Evolutionary conservation across 306 rosid species (phyloP).

Genomic region (Quercus alba): DNA sequence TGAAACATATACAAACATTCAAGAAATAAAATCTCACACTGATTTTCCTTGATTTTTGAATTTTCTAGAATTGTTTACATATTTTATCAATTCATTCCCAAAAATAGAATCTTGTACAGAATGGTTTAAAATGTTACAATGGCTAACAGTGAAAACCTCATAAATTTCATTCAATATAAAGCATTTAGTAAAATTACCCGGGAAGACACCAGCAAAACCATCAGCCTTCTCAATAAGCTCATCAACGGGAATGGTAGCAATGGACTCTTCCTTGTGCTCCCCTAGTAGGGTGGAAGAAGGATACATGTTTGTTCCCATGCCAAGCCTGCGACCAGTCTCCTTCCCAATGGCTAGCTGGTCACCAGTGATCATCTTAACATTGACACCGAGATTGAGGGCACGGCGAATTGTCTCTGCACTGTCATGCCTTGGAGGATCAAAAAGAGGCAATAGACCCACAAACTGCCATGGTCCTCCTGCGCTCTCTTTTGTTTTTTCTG

Average conservation of each 20-base stretch:
- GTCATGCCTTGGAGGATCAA: slow-evolving; percentile 95
- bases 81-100: background rate
- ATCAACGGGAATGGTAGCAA: slow-evolving; percentile 63
- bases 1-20: background rate
- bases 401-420: slow-evolving; percentile 90
- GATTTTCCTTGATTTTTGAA: background rate
- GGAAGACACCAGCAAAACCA: slow-evolving; percentile 96
- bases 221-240: slow-evolving; percentile 94
- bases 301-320: slow-evolving; percentile 98
- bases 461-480: slow-evolving; percentile 77
- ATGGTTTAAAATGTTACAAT: background rate
- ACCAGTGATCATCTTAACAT: slow-evolving; percentile 94
- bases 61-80: background rate
- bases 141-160: background rate
- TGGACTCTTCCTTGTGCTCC: slow-evolving; percentile 54
- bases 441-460: slow-evolving; percentile 87
- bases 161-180: background rate
- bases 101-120: background rate
- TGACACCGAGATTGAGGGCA: slow-evolving; percentile 80
- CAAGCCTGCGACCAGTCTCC: slow-evolving; percentile 92
- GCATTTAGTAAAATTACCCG: slow-evolving; percentile 41
- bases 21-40: background rate
- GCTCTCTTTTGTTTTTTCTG: slow-evolving; percentile 69
- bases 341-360: slow-evolving; percentile 93
- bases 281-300: slow-evolving; percentile 96